These are phyloP conservation scores for Protomyces lactucae-debilis DNA, from an alignment of 1,139 yeast species.

Conservation along the genomic window DNA sequence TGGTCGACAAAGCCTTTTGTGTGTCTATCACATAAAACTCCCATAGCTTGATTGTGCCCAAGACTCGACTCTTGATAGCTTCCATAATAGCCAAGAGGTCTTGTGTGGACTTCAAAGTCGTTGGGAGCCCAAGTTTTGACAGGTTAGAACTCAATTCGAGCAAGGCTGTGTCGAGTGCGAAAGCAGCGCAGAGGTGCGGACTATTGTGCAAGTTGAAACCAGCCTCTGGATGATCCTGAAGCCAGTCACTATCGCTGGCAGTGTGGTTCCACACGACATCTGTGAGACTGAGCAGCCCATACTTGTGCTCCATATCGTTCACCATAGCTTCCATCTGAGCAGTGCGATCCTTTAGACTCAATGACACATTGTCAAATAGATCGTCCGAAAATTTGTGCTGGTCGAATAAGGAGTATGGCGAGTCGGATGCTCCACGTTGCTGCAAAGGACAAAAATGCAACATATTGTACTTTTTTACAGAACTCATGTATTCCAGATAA, in stretches of 20 bases:
- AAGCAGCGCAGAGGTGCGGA: conserved; percentile 79
- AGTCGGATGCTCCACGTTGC: conserved; percentile 77
- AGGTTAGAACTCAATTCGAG: conserved; percentile 59
- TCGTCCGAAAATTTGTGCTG: conserved; percentile 71
- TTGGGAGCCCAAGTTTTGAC: conserved; percentile 56
- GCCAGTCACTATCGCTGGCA: conserved; percentile 83
- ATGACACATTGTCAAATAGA: conserved; percentile 48
- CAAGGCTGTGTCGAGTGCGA: conserved; percentile 69
- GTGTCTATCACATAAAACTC: conserved; percentile 75
- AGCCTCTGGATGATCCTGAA: conserved; percentile 77
- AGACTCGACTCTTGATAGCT: conserved; percentile 63
- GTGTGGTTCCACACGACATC: conserved; percentile 96
- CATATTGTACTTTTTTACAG: conserved; percentile 84
- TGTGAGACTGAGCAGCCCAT: conserved; percentile 68
- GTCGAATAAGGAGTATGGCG: conserved; percentile 88
- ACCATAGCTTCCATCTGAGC: conserved; percentile 50
- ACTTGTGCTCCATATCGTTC: conserved; percentile 49
- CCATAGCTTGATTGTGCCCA: conserved; percentile 70
- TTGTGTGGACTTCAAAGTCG: conserved; percentile 45
- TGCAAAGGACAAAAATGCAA: conserved; percentile 93
- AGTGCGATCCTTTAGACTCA: conserved; percentile 31
- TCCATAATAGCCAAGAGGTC: conserved; percentile 61
- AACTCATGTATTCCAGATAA: conserved; percentile 53
- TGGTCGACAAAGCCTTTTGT: conserved; percentile 34
- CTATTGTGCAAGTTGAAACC: conserved; percentile 85